Percentiles rank a stretch among this genome's conserved stretches.
Conservation (phyloP, 345 rosid genomes). For the Eucalyptus curtisii region DNA sequence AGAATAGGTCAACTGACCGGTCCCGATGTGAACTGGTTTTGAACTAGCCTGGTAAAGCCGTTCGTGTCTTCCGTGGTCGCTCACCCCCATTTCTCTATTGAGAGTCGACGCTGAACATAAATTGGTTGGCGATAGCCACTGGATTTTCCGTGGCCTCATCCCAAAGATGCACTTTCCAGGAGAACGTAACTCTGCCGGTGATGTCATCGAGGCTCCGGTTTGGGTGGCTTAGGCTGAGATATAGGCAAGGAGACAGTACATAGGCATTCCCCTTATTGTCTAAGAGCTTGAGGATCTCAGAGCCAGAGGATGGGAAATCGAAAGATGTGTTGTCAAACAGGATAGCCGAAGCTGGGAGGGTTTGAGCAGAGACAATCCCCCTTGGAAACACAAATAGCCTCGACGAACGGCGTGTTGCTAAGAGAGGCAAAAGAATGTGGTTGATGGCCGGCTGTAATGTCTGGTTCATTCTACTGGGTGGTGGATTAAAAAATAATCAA, state of each 20-base stretch:
- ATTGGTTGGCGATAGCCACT: neutral
- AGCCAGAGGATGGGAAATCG: neutral
- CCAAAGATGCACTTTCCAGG: neutral
- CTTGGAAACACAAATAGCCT: neutral
- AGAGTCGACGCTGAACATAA: neutral
- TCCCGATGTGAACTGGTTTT: neutral
- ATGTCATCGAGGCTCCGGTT: neutral
- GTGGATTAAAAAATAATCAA: neutral
- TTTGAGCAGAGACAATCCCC: neutral
- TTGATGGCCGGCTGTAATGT: neutral
- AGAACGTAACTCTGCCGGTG: neutral
- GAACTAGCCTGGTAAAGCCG: neutral
- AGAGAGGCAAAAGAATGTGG: neutral
- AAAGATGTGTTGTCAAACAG: neutral
- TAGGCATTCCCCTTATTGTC: neutral
- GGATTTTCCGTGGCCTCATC: neutral
- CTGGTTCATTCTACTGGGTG: neutral
- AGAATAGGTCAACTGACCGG: neutral
- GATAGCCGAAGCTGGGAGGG: neutral
- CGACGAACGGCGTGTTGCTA: neutral
- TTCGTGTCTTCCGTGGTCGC: neutral
- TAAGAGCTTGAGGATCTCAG: neutral
- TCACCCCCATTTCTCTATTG: neutral
- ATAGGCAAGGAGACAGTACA: neutral
- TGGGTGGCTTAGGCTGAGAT: neutral